These are phyloP conservation scores for Hanseniaspora meyeri DNA, from an alignment of 805 yeast species.

Conservation along the genomic window DNA sequence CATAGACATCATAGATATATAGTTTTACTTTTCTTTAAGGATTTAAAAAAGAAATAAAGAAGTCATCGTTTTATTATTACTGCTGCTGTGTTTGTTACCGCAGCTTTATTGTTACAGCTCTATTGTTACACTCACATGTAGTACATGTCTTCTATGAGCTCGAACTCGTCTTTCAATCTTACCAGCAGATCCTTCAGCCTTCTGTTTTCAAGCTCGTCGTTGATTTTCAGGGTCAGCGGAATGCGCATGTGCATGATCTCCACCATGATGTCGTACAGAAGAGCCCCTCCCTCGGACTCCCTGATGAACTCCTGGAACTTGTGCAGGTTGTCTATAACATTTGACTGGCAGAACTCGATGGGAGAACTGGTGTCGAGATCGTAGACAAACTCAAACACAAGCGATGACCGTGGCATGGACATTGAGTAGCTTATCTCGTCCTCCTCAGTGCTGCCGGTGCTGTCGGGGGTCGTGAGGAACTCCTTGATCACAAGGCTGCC, in stretches of 20 bases:
- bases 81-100: background rate
- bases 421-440: background rate
- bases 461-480: background rate
- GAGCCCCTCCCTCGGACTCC: background rate
- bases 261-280: constrained; percentile 3
- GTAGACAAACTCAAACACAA: constrained; percentile 7
- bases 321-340: constrained; percentile 4
- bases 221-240: constrained; percentile 19
- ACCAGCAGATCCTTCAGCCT: constrained; percentile 21
- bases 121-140: constrained; percentile 1
- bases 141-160: constrained; percentile 22
- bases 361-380: background rate
- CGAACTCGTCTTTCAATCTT: constrained; percentile 24
- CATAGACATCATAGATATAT: background rate
- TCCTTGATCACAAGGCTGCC: background rate
- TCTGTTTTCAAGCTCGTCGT: constrained; percentile 16
- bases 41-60: no score
- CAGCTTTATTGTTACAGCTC: background rate
- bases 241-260: constrained; percentile 16
- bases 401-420: constrained; percentile 5
- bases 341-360: background rate
- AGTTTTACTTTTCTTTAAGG: background rate
- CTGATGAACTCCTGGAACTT: constrained; percentile 9
- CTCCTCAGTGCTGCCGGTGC: background rate
- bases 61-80: background rate